Conservation (phyloP, 2,329 filamentous ascomycete species). For the Pezicula rhizophila region DNA sequence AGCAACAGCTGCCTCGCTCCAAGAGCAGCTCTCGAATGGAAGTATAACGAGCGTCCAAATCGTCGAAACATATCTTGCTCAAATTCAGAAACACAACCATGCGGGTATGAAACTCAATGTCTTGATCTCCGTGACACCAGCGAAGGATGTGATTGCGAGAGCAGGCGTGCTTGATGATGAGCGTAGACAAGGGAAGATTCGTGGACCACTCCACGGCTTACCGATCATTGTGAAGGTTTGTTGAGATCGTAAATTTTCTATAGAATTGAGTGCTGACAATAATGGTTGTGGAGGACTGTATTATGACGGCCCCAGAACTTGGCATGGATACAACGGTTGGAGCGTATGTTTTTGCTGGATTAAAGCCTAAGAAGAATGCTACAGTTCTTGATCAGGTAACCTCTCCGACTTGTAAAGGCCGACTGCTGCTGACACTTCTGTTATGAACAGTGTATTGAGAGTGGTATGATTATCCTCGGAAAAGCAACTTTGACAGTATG, state of each 20-base stretch:
- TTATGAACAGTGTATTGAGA: slow-evolving; percentile 42
- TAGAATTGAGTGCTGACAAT: slow-evolving; percentile 34
- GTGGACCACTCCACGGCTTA: slow-evolving; percentile 50
- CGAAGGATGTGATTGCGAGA: slow-evolving; percentile 31
- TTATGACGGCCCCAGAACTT: slow-evolving; percentile 44
- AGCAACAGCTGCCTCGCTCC: background rate
- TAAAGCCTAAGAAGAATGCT: background rate
- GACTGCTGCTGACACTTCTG: slow-evolving; percentile 52
- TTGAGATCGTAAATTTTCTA: slow-evolving; percentile 38
- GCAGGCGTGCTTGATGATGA: slow-evolving; percentile 44
- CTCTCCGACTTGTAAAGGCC: slow-evolving; percentile 45
- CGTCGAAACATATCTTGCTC: slow-evolving; percentile 12
- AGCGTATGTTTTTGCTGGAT: slow-evolving; percentile 54
- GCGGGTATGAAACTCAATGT: slow-evolving; percentile 21
- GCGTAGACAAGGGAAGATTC: slow-evolving; percentile 39
- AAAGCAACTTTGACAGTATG: slow-evolving; percentile 34
- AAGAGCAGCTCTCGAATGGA: background rate
- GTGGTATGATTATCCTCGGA: slow-evolving; percentile 38
- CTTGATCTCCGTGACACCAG: slow-evolving; percentile 39
- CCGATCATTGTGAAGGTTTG: slow-evolving; percentile 44
- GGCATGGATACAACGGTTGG: slow-evolving; percentile 49
- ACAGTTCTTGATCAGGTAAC: background rate
- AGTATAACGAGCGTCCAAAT: slow-evolving; percentile 15
- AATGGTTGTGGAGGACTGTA: slow-evolving; percentile 52
- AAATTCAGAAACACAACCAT: slow-evolving; percentile 26